phyloP scores from a whole-genome alignment of 176 grass and related monocot species.

The Musa schizocarpa region DNA sequence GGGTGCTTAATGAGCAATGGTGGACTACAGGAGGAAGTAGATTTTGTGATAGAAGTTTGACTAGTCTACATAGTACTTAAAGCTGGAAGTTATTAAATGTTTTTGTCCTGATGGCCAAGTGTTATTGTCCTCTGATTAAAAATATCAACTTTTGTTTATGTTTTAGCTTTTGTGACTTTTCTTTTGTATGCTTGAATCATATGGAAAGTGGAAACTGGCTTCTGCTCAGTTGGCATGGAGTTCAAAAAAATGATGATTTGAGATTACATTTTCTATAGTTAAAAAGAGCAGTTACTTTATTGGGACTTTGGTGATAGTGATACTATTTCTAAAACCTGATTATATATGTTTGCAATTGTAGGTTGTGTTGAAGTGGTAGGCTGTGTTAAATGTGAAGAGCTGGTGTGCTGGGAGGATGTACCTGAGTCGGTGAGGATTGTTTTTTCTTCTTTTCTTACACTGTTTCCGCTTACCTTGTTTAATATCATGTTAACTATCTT shows the following conservation, averaged over 20 bases:
- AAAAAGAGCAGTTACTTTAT: background rate
- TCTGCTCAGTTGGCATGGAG: too few species aligned
- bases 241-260: too few species aligned
- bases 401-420: conserved; percentile 62
- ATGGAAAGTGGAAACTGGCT: background rate
- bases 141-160: background rate
- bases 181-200: background rate
- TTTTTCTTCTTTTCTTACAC: background rate
- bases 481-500: background rate
- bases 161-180: background rate
- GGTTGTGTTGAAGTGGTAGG: conserved; percentile 79
- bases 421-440: conserved; percentile 45
- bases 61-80: background rate
- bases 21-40: background rate
- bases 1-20: background rate
- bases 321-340: background rate
- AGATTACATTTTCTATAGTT: too few species aligned
- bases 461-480: background rate
- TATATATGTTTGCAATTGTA: conserved; percentile 19
- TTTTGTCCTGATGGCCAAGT: background rate
- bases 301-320: background rate
- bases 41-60: background rate
- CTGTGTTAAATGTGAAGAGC: conserved; percentile 63
- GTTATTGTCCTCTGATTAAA: background rate
- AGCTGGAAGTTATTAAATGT: background rate